Base-by-base conservation (phyloP, 257 asterid species). In the Gentiana dahurica region DNA sequence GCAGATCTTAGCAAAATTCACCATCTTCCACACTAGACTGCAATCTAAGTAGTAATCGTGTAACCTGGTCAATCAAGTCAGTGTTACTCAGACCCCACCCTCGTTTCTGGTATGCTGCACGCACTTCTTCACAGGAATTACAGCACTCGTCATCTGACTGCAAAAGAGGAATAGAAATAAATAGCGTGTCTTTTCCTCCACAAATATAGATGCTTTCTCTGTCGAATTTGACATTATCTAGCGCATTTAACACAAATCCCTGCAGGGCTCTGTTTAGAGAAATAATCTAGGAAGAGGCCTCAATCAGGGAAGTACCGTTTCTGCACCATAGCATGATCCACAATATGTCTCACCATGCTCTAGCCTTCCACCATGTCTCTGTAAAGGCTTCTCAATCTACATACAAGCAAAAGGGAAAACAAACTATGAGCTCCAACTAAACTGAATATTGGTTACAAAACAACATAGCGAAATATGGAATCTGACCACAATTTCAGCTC, bases 251-350 rank as follows among this genome's bases (percentile, higher is more conserved):
- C 49, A 41, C 53, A 33, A 32, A 48, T 12, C 34, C 36, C 34
- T 49, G 33, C 12, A 44, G 1, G 9, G 12, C 15, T 44, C 39
- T 24, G 24, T 24, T 24, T 24, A 24, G 24, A 50, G 6, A 62
- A 33, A 58, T 61, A 39, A 60, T 43, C 51, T 57, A 61, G 54
- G 35, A 24, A 43, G 34, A n/a, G 41, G 65, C 44, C 43, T 41
- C 43, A 50, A 74, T 55, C 8, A 58, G 15, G 45, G 34, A 62
- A 47, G 62, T 46, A 59, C 99, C 92, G 60, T 60, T 81, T 92
- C 99, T 68, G 99, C 95, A 55, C 99, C 99, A 71, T 57, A 92
- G 79, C 99, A 92, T 59, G 99, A 85, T 41, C 99, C 99, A 35
- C 99, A 92, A 62, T 92, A 92, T 53, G 80, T 84, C 82, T 92